Conservation (phyloP, 208 protist species). For the Crithidia mellificae region DNA sequence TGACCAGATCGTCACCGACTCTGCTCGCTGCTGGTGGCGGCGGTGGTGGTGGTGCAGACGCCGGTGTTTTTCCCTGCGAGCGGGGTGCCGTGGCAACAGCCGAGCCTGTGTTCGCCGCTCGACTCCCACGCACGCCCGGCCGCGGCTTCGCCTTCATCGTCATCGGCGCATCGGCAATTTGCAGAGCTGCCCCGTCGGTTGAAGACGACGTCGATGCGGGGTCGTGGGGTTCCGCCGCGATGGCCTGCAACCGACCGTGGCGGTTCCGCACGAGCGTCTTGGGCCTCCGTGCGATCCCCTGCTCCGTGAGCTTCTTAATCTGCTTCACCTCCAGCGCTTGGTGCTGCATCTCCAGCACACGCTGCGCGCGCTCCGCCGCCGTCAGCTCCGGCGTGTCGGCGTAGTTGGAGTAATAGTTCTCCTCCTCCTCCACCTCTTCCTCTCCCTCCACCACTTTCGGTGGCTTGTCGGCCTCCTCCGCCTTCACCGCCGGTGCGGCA, state of each 20-base stretch:
- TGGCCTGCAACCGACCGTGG: slow-evolving; percentile 46
- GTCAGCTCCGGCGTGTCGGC: slow-evolving; percentile 30
- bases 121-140: background rate
- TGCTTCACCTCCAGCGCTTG: slow-evolving; percentile 40
- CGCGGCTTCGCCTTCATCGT: slow-evolving; percentile 17
- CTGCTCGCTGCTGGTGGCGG: background rate
- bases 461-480: background rate
- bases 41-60: no score
- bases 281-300: slow-evolving; percentile 64
- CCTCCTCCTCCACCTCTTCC: slow-evolving; percentile 22
- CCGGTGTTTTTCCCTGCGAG: background rate
- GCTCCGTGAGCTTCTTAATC: slow-evolving; percentile 22
- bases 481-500: background rate
- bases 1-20: slow-evolving; percentile 1
- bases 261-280: slow-evolving; percentile 55
- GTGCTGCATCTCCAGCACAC: slow-evolving; percentile 46
- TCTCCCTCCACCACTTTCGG: background rate
- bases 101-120: background rate
- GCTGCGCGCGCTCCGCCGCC: slow-evolving; percentile 51
- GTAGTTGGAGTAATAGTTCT: slow-evolving; percentile 27
- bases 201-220: background rate
- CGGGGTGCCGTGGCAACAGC: background rate
- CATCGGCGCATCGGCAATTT: slow-evolving; percentile 6
- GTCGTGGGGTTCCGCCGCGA: slow-evolving; percentile 21
- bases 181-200: background rate